phyloP scores from a whole-genome alignment of 768 basidiomycete genomes.

The Tricholomella constricta region DNA sequence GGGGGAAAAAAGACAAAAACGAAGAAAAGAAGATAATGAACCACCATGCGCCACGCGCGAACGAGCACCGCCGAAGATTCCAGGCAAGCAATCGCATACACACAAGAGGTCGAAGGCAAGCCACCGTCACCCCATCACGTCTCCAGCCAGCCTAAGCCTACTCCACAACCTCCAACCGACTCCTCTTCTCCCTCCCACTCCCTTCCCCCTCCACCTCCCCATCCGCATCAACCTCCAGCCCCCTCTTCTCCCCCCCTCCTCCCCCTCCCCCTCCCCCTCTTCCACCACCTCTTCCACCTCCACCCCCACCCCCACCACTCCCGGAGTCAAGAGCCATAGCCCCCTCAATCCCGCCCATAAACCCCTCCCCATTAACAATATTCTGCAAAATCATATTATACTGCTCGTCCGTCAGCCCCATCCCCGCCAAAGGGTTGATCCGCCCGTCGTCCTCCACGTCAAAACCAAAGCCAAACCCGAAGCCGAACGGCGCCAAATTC shows the following conservation, averaged over 20 bases:
- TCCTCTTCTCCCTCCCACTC: constrained; percentile 53
- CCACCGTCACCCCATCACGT: no score
- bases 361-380: constrained; percentile 65
- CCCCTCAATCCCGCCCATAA: constrained; percentile 41
- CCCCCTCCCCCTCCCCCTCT: constrained; percentile 29
- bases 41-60: no score
- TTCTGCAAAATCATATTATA: constrained; percentile 79
- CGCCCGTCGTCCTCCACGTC: constrained; percentile 52
- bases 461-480: constrained; percentile 20
- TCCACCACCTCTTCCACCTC: constrained; percentile 25
- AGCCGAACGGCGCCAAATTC: constrained; percentile 3
- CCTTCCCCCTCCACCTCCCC: constrained; percentile 36
- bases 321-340: no score
- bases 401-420: constrained; percentile 89
- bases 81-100: no score
- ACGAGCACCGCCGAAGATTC: no score
- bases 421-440: constrained; percentile 82
- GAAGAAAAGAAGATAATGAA: no score
- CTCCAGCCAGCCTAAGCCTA: no score
- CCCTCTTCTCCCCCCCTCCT: constrained; percentile 26
- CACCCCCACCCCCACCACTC: constrained; percentile 26
- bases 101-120: no score
- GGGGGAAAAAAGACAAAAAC: no score
- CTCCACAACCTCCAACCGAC: constrained; percentile 63
- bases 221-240: constrained; percentile 15